A percentile compares a stretch with the other conserved stretches of the same genome.
phyloP scores from a whole-genome alignment of 768 basidiomycete species.

The Calocybe indica region DNA sequence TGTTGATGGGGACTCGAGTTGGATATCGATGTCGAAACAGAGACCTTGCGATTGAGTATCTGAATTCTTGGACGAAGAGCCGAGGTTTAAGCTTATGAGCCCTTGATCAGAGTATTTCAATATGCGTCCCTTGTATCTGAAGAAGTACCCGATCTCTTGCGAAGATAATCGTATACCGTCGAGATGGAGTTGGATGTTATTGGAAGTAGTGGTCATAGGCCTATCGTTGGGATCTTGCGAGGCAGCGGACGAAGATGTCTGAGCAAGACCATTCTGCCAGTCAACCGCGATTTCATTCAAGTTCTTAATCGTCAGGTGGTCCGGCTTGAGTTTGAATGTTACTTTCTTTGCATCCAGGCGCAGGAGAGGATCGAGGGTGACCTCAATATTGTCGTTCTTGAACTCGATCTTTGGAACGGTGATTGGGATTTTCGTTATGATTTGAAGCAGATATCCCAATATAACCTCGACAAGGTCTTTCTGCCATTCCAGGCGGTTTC shows the following conservation, averaged over 20 bases:
- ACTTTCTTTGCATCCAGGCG: no score
- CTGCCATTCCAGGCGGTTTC: conserved; percentile 7
- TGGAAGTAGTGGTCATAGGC: conserved; percentile 7
- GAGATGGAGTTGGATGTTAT: conserved; percentile 10
- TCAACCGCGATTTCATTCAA: conserved; percentile 30
- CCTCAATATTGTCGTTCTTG: conserved; percentile 24
- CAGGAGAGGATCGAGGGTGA: conserved; percentile 25
- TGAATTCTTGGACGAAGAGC: conserved; percentile 5
- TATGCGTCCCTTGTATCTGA: conserved; percentile 21
- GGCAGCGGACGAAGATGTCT: not conserved
- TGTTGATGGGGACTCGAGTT: not conserved
- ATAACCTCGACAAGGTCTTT: conserved; percentile 18
- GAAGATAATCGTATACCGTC: conserved; percentile 28
- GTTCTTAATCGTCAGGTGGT: conserved; percentile 25
- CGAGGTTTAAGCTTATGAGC: conserved; percentile 27
- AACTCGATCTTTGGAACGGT: conserved; percentile 34
- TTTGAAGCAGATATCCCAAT: conserved; percentile 29
- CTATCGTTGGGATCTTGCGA: not conserved
- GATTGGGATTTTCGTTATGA: conserved; percentile 20
- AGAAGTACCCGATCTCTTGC: conserved; percentile 30
- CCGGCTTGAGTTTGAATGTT: conserved; percentile 23
- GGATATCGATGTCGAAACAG: conserved; percentile 7
- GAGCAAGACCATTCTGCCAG: conserved; percentile 16
- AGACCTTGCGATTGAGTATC: conserved; percentile 1
- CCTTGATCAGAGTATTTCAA: conserved; percentile 33